phyloP scores from a whole-genome alignment of 306 rosid genomes.

The Comarum palustre region DNA sequence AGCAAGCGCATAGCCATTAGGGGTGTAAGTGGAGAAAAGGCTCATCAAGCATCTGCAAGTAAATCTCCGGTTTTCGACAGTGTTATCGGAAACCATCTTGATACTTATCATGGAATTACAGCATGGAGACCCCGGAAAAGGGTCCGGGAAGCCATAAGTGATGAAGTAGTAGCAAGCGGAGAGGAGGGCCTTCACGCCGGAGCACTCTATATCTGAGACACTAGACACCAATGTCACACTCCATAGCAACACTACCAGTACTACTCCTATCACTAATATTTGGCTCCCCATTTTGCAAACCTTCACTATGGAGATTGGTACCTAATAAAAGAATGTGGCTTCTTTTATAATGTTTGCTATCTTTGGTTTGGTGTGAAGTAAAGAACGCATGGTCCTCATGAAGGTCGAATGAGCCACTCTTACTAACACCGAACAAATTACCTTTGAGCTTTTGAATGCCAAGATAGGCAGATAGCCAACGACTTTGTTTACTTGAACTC shows the following conservation, averaged over 20 bases:
- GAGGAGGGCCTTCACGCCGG: conserved; percentile 37
- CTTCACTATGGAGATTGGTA: conserved; percentile 5
- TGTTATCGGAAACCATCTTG: conserved; percentile 20
- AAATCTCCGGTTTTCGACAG: conserved; percentile 30
- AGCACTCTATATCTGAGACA: conserved; percentile 32
- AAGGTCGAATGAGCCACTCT: conserved; percentile 22
- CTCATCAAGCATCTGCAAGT: conserved; percentile 50
- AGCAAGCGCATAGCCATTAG: conserved; percentile 42
- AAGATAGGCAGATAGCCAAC: neutral
- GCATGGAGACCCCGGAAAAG: conserved; percentile 49
- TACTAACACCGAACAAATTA: neutral
- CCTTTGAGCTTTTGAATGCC: neutral
- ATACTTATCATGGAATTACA: conserved; percentile 47
- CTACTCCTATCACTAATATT: conserved; percentile 24
- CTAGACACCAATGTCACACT: conserved; percentile 17
- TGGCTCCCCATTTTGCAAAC: conserved; percentile 24
- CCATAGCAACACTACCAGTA: conserved; percentile 12
- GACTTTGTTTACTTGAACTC: neutral
- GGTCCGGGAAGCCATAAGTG: conserved; percentile 45
- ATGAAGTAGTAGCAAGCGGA: conserved; percentile 48
- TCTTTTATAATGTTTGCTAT: neutral
- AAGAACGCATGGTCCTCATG: conserved; percentile 39
- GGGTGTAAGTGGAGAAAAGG: conserved; percentile 33
- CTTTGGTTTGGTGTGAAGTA: conserved; percentile 38
- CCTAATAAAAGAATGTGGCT: neutral